A percentile compares a stretch with the other conserved stretches of the same genome.
These are phyloP conservation scores for Grosmannia clavigera DNA, from an alignment of 2,329 filamentous ascomycete genomes.

Conservation along the genomic window DNA sequence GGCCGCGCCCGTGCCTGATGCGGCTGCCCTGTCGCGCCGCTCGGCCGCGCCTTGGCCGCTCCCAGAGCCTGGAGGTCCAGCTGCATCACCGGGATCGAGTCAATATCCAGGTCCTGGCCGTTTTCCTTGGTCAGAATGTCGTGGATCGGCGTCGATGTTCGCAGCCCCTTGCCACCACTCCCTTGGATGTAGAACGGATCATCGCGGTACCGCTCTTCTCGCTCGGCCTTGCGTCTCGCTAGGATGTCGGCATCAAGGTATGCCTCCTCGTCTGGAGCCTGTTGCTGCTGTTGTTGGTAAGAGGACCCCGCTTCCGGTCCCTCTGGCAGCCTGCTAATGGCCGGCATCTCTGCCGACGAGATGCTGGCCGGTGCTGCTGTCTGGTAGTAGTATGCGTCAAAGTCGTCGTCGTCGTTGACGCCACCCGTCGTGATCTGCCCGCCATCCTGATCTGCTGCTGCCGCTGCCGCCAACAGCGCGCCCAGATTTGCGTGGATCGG, in stretches of 20 bases:
- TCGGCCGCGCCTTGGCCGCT: constrained; percentile 15
- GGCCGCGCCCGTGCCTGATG: constrained; percentile 27
- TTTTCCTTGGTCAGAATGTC: constrained; percentile 62
- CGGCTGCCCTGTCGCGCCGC: constrained; percentile 6
- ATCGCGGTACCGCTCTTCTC: constrained; percentile 72
- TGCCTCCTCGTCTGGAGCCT: constrained; percentile 43
- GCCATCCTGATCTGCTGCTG: constrained; percentile 31
- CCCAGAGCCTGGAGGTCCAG: constrained; percentile 56
- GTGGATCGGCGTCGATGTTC: constrained; percentile 64
- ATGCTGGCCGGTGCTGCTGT: constrained; percentile 37
- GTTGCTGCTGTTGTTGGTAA: constrained; percentile 26
- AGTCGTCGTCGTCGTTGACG: constrained; percentile 28
- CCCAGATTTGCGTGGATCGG: constrained; percentile 68
- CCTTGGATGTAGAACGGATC: constrained; percentile 83
- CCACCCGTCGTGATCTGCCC: constrained; percentile 29
- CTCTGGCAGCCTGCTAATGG: constrained; percentile 39
- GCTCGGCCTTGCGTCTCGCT: constrained; percentile 62
- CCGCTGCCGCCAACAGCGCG: constrained; percentile 49
- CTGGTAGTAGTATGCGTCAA: constrained; percentile 54
- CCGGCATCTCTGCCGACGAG: constrained; percentile 41
- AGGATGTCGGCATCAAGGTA: constrained; percentile 63
- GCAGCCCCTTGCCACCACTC: constrained; percentile 30
- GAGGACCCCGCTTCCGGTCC: constrained; percentile 7
- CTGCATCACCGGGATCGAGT: constrained; percentile 92
- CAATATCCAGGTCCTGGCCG: constrained; percentile 72